Percentiles rank a stretch among this genome's conserved stretches.
Conservation (phyloP, 1,139 yeast genomes). For the Pichiaceae sp. region DNA sequence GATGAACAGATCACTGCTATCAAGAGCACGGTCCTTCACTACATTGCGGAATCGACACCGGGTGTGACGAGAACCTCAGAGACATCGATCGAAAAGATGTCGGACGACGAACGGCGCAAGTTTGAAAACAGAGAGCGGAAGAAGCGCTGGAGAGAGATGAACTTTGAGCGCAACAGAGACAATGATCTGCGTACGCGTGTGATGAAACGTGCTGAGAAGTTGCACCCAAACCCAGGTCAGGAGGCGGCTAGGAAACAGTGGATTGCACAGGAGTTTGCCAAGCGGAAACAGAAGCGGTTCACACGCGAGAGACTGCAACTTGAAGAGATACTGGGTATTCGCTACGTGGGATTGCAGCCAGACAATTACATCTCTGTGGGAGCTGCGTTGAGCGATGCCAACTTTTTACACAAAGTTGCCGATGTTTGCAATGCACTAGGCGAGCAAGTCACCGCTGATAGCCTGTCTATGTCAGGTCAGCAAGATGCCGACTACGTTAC, state of each 20-base stretch:
- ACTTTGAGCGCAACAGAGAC: conserved; percentile 75
- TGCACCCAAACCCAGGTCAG: conserved; percentile 57
- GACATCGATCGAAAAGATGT: conserved; percentile 7
- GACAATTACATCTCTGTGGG: conserved; percentile 9
- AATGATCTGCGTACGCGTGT: conserved; percentile 78
- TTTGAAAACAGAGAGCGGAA: conserved; percentile 78
- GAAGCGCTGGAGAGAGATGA: conserved; percentile 84
- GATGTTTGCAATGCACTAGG: conserved; percentile 14
- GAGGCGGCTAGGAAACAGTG: conserved; percentile 54
- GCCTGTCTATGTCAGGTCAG: neutral
- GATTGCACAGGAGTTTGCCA: conserved; percentile 68
- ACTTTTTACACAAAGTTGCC: conserved; percentile 7
- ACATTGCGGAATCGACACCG: neutral
- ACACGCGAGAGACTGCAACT: conserved; percentile 28
- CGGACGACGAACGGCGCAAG: conserved; percentile 47
- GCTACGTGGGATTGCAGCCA: conserved; percentile 5
- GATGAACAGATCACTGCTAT: conserved; percentile 10
- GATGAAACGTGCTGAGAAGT: conserved; percentile 55
- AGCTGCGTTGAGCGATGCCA: conserved; percentile 8
- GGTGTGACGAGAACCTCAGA: neutral
- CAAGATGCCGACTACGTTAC: neutral
- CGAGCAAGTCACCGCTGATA: neutral
- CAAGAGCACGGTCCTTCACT: conserved; percentile 4
- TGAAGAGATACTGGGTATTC: conserved; percentile 11
- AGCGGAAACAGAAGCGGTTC: conserved; percentile 53